These are phyloP conservation scores for Fistulinella prunicolor DNA, from an alignment of 768 basidiomycete species.

Conservation along the genomic window DNA sequence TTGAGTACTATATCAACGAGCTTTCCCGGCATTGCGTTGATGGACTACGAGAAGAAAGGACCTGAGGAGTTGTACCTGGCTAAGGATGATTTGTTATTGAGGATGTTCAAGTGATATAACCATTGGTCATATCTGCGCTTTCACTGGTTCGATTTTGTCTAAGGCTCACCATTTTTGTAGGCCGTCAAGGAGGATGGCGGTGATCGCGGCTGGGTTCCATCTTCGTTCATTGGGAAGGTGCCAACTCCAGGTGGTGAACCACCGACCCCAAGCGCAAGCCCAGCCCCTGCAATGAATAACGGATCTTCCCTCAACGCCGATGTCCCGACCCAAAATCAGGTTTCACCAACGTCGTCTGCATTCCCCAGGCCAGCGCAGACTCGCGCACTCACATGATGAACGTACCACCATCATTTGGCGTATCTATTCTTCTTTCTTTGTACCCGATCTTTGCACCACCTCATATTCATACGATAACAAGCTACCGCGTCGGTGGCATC, in stretches of 20 bases:
- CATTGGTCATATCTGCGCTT: slow-evolving; percentile 89
- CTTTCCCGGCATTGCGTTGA: slow-evolving; percentile 93
- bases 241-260: slow-evolving; percentile 41
- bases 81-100: slow-evolving; percentile 83
- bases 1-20: slow-evolving; percentile 94
- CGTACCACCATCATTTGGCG: slow-evolving; percentile 11
- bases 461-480: slow-evolving; percentile 22
- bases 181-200: slow-evolving; percentile 93
- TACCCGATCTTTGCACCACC: slow-evolving; percentile 19
- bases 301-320: slow-evolving; percentile 37
- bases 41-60: slow-evolving; percentile 94
- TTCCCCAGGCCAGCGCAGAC: slow-evolving; percentile 48
- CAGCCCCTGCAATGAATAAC: slow-evolving; percentile 32
- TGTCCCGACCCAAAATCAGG: slow-evolving; percentile 44
- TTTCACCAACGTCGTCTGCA: slow-evolving; percentile 81
- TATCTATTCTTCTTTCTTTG: slow-evolving; percentile 25
- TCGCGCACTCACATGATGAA: slow-evolving; percentile 21
- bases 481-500: slow-evolving; percentile 16
- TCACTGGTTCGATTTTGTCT: background rate
- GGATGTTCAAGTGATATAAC: slow-evolving; percentile 97
- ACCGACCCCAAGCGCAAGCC: slow-evolving; percentile 49
- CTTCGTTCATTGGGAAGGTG: slow-evolving; percentile 95
- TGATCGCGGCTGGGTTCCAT: slow-evolving; percentile 96
- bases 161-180: slow-evolving; percentile 37
- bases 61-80: slow-evolving; percentile 87